Evolutionary conservation across 2,329 filamentous ascomycete genomes (phyloP).

Genomic region (Macrophomina pseudophaseolina): DNA sequence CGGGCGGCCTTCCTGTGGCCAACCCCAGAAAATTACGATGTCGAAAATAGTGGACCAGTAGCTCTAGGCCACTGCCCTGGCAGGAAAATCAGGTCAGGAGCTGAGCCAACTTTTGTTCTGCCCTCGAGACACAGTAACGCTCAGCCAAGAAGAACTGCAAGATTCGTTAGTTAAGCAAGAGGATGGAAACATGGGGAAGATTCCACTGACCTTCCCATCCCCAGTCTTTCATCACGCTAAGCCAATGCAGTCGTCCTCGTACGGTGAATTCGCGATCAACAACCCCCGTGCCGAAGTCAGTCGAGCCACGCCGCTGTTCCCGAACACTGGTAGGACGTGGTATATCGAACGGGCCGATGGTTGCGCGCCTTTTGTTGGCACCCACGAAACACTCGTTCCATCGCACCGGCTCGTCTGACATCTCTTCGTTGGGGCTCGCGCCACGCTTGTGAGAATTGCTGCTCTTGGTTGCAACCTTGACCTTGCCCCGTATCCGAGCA

Average conservation of each 20-base stretch:
- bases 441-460: conserved; percentile 18
- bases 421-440: conserved; percentile 9
- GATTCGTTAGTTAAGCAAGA: conserved; percentile 6
- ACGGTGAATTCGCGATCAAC: conserved; percentile 67
- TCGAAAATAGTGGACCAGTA: neutral
- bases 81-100: neutral
- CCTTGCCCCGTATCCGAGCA: conserved; percentile 35
- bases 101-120: neutral
- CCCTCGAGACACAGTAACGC: neutral
- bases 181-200: neutral
- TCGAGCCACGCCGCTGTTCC: conserved; percentile 38
- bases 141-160: conserved; percentile 25
- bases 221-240: conserved; percentile 72
- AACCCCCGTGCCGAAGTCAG: conserved; percentile 39
- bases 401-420: conserved; percentile 31
- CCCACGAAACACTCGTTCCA: conserved; percentile 32
- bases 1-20: neutral
- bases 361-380: conserved; percentile 34
- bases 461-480: conserved; percentile 23
- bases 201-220: conserved; percentile 69
- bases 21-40: conserved; percentile 1
- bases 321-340: conserved; percentile 31
- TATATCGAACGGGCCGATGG: conserved; percentile 31
- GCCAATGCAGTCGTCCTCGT: conserved; percentile 70
- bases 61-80: neutral